Base-by-base conservation (phyloP, 2,329 filamentous ascomycete genomes). In the Pseudogymnoascus sp. region DNA sequence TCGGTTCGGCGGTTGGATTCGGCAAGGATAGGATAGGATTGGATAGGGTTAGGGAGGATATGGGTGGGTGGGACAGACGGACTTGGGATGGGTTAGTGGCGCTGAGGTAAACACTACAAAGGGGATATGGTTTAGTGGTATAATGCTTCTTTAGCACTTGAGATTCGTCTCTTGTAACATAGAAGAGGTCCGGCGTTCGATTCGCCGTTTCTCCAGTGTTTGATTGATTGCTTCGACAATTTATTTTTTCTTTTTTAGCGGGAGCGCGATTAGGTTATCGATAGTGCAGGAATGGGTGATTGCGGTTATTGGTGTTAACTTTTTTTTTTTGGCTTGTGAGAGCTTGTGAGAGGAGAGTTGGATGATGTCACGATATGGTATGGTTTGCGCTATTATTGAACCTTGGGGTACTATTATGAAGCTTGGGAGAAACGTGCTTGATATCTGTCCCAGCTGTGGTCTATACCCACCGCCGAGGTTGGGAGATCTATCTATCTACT, bases 191-290 rank as follows among this genome's bases (percentile, higher is more conserved):
- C 44, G 44, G 44, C 44, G 44, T 50, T 50, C 44, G 44, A 50
- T 50, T 50, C 44, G 44, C 44, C 44, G 44, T 50, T 50, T 50
- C 44, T 50, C 44, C 44, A 50, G 44, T 50, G 44, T 50, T 42
- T n/a, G 10, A 12, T 33, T 12, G 3, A 50, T 14, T n/a, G 44
- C 44, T 25, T 50, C 44, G 44, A 21, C 44, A 14, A 1, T 25
- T n/a, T 2, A 10, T 25, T 47, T 47, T 50, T 18, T n/a, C 25
- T 47, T 47, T 50, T 50, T 42, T 2, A 10, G 38, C 16, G 11
- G 42, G 11, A 23, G 42, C 21, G 44, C 21, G 44, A 50, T 50
- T 50, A 28, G 23, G 44, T 38, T 31, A 50, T 50, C 23, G 23
- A 50, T 50, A 50, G 44, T 28, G 44, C 4, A 4, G 5, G 44